A percentile compares a stretch with the other conserved stretches of the same genome.
phyloP scores from a whole-genome alignment of 345 rosid genomes.

The Moricandia arvensis region DNA sequence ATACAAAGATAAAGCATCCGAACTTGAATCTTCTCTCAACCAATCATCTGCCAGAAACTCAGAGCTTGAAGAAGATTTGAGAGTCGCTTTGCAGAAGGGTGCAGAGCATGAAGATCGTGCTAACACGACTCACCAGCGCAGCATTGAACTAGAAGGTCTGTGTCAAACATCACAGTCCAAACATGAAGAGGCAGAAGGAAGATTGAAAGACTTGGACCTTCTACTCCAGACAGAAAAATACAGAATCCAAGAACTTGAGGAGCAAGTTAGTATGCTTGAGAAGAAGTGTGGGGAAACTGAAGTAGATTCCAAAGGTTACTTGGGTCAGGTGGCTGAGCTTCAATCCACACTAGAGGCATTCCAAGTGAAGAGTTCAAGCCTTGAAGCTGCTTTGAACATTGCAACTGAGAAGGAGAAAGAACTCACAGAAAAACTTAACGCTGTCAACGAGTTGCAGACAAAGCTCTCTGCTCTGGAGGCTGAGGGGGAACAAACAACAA shows the following conservation, averaged over 20 bases:
- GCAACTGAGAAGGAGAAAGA: slow-evolving; percentile 67
- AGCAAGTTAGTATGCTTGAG: slow-evolving; percentile 60
- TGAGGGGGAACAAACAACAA: neutral
- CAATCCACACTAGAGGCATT: slow-evolving; percentile 69
- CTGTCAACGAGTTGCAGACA: slow-evolving; percentile 20
- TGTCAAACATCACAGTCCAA: slow-evolving; percentile 65
- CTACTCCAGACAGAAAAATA: slow-evolving; percentile 84
- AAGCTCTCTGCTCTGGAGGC: neutral
- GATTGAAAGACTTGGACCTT: slow-evolving; percentile 73
- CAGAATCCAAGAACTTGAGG: slow-evolving; percentile 93
- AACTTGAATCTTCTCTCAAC: slow-evolving; percentile 57
- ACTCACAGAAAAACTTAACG: slow-evolving; percentile 52
- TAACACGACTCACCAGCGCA: slow-evolving; percentile 57
- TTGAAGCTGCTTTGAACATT: slow-evolving; percentile 62
- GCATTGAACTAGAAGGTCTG: slow-evolving; percentile 67
- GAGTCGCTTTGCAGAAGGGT: slow-evolving; percentile 48
- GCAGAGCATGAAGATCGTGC: slow-evolving; percentile 70
- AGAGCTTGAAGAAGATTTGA: slow-evolving; percentile 64
- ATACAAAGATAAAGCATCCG: slow-evolving; percentile 49
- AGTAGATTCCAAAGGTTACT: slow-evolving; percentile 53
- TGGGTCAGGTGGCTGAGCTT: slow-evolving; percentile 58
- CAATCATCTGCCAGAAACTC: slow-evolving; percentile 44
- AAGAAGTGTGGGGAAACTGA: slow-evolving; percentile 67
- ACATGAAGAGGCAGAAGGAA: slow-evolving; percentile 69
- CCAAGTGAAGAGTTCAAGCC: slow-evolving; percentile 64